Conservation (phyloP, 192 early-diverging fungal species). For the Gigaspora rosea region DNA sequence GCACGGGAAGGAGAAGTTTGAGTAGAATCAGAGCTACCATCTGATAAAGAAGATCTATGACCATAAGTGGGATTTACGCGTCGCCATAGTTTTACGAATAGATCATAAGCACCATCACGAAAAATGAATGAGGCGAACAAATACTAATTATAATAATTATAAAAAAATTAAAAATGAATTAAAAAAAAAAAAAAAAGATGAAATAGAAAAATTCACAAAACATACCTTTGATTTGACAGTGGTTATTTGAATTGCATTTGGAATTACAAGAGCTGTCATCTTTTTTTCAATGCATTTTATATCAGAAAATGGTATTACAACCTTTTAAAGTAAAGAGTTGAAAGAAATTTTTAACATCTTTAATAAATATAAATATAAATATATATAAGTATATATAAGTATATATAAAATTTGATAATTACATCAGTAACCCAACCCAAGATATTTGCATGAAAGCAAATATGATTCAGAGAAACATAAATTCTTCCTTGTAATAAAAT, state of each 20-base stretch:
- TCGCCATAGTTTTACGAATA: conserved; percentile 69
- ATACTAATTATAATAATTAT: conserved; percentile 46
- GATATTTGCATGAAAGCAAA: conserved; percentile 88
- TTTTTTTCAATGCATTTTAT: conserved; percentile 84
- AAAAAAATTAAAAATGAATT: neutral
- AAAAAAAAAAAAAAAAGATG: neutral
- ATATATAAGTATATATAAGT: too few relatives aligned
- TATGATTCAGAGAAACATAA: conserved; percentile 77
- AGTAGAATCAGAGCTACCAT: neutral
- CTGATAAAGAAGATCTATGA: neutral
- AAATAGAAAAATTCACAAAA: too few relatives aligned
- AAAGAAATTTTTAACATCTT: neutral
- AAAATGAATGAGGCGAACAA: conserved; percentile 87
- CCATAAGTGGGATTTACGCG: neutral
- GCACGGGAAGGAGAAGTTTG: neutral
- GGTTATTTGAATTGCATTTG: conserved; percentile 86
- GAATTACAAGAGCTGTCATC: conserved; percentile 81
- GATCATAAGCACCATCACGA: conserved; percentile 76
- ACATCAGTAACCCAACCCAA: conserved; percentile 87
- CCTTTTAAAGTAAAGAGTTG: conserved; percentile 28
- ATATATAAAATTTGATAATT: conserved; percentile 20
- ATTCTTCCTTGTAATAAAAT: conserved; percentile 85
- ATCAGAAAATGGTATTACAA: conserved; percentile 76
- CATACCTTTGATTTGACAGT: conserved; percentile 62
- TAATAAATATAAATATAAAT: neutral